phyloP scores from a whole-genome alignment of 257 asterid species.

The Ajuga chamaepitys region DNA sequence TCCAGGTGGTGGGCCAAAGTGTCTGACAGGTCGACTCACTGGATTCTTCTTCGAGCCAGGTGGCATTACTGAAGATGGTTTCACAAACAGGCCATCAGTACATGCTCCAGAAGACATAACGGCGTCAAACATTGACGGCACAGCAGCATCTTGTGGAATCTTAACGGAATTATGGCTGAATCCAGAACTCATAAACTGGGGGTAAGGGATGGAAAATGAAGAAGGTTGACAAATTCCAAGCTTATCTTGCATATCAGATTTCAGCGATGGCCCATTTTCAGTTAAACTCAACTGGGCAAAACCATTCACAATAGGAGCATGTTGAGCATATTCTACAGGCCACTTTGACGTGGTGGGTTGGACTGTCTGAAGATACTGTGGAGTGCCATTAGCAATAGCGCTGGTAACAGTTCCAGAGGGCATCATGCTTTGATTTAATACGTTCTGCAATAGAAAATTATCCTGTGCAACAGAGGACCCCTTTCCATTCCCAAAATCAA shows the following conservation, averaged over 20 bases:
- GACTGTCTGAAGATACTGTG: conserved; percentile 41
- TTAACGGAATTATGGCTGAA: conserved; percentile 29
- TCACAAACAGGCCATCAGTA: conserved; percentile 28
- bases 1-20: conserved; percentile 97
- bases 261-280: conserved; percentile 43
- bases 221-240: conserved; percentile 44
- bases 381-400: conserved; percentile 20
- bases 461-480: conserved; percentile 39
- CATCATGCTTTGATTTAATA: conserved; percentile 23
- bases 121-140: conserved; percentile 45
- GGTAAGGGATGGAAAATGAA: conserved; percentile 41
- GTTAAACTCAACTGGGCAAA: conserved; percentile 42
- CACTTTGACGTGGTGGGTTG: conserved; percentile 40
- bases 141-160: conserved; percentile 30
- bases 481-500: conserved; percentile 29
- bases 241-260: conserved; percentile 39
- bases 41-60: conserved; percentile 76
- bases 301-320: conserved; percentile 37
- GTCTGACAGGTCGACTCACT: conserved; percentile 82
- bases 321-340: conserved; percentile 46
- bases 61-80: conserved; percentile 40
- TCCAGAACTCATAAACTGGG: conserved; percentile 31
- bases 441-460: conserved; percentile 30
- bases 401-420: conserved; percentile 21
- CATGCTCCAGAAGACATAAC: conserved; percentile 37